phyloP scores from a whole-genome alignment of 495 filamentous ascomycete species.

The Aspergillus funiculosus region DNA sequence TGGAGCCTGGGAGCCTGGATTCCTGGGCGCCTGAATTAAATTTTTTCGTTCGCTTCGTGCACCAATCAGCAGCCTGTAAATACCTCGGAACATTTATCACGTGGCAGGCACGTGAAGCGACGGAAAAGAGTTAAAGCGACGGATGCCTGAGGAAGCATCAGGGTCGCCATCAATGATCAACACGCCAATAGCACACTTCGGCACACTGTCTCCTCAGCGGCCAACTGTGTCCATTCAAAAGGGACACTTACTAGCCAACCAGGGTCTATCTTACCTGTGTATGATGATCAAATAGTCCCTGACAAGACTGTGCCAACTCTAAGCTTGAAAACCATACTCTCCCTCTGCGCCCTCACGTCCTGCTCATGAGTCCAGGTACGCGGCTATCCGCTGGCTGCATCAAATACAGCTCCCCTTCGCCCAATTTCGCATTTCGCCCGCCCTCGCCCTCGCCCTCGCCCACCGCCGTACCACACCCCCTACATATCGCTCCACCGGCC shows the following conservation, averaged over 20 bases:
- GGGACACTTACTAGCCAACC: not conserved
- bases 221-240: no score
- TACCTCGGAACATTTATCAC: no score
- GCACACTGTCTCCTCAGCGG: no score
- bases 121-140: no score
- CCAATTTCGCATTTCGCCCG: constrained; percentile 21
- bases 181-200: no score
- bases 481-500: constrained; percentile 37
- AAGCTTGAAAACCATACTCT: constrained; percentile 18
- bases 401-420: constrained; percentile 23
- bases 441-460: constrained; percentile 25
- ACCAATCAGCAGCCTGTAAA: no score
- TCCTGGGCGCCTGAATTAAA: no score
- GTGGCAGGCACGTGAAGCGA: no score
- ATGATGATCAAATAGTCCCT: not conserved
- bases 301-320: not conserved
- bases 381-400: constrained; percentile 26
- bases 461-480: constrained; percentile 34
- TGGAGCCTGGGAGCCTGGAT: no score
- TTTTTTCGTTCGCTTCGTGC: no score
- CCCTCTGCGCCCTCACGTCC: constrained; percentile 16
- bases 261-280: not conserved
- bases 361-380: constrained; percentile 23
- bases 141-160: no score
- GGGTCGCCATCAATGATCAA: no score